These are phyloP conservation scores for Apiospora rasikravindrae DNA, from an alignment of 2,329 filamentous ascomycete genomes.

Conservation along the genomic window DNA sequence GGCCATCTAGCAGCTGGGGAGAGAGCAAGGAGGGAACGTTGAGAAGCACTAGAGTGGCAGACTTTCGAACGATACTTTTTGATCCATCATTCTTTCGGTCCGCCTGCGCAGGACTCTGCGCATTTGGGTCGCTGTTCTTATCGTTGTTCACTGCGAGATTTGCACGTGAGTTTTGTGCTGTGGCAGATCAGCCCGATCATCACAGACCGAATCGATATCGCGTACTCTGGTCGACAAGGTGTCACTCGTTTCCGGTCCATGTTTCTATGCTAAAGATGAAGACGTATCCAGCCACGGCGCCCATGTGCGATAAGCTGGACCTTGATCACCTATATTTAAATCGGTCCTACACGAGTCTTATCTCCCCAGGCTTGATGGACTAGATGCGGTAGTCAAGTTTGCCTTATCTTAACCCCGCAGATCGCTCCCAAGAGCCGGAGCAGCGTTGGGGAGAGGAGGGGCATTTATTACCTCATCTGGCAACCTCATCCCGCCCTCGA, in stretches of 20 bases:
- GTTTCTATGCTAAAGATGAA: background rate
- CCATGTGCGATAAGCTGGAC: background rate
- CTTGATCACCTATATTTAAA: background rate
- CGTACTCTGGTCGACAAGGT: background rate
- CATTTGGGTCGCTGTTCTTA: no score
- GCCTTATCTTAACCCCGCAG: conserved; percentile 13
- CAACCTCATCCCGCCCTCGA: background rate
- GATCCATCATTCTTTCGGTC: background rate
- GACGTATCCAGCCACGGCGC: background rate
- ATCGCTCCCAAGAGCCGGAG: background rate
- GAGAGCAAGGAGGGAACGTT: background rate
- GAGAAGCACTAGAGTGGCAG: background rate
- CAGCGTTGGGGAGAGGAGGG: background rate
- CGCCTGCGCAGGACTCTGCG: no score
- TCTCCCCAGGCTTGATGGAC: background rate
- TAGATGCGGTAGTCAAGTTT: background rate
- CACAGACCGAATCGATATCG: no score
- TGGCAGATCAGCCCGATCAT: no score
- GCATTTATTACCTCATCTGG: conserved; percentile 13
- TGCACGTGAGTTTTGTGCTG: no score
- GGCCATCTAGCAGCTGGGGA: background rate
- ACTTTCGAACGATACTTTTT: background rate
- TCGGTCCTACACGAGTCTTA: background rate
- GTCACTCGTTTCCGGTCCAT: background rate
- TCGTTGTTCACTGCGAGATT: no score